These are phyloP conservation scores for Microcera coccophila DNA, from an alignment of 2,329 filamentous ascomycete species.

Conservation along the genomic window DNA sequence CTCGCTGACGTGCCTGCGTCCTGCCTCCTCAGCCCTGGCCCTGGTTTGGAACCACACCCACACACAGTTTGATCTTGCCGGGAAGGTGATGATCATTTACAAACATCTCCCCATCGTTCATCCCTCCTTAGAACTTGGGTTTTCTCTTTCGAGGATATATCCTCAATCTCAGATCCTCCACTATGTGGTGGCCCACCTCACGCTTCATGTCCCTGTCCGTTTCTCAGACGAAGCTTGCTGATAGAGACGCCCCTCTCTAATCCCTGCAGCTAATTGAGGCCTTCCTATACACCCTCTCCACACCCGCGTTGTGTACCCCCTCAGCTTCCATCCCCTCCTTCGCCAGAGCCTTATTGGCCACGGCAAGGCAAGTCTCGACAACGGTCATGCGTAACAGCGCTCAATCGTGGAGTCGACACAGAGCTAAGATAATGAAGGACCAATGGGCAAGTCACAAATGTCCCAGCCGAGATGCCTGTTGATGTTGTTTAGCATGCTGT, in stretches of 20 bases:
- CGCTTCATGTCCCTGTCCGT: conserved; percentile 12
- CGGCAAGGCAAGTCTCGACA: conserved; percentile 38
- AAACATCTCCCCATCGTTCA: conserved; percentile 21
- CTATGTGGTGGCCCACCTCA: background rate
- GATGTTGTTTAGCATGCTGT: conserved; percentile 12
- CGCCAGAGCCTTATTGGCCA: conserved; percentile 33
- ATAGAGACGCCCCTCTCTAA: conserved; percentile 17
- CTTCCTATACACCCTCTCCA: conserved; percentile 11
- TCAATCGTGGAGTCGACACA: conserved; percentile 45
- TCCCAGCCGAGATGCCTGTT: conserved; percentile 38
- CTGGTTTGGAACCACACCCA: conserved; percentile 10
- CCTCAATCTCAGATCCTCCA: conserved; percentile 9
- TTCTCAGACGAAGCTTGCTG: conserved; percentile 5
- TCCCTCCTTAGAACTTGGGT: conserved; percentile 8
- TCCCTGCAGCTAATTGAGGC: conserved; percentile 13
- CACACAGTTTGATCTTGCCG: conserved; percentile 17
- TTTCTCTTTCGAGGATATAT: conserved; percentile 1
- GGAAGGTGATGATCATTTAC: conserved; percentile 24
- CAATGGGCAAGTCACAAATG: conserved; percentile 38
- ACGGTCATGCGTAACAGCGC: conserved; percentile 53
- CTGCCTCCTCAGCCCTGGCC: conserved; percentile 1
- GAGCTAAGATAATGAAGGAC: conserved; percentile 43
- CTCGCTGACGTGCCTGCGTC: background rate
- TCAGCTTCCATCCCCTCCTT: conserved; percentile 27
- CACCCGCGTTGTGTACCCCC: conserved; percentile 6